Conservation (phyloP, 768 basidiomycete genomes). For the Xerocomus spinulosus region DNA sequence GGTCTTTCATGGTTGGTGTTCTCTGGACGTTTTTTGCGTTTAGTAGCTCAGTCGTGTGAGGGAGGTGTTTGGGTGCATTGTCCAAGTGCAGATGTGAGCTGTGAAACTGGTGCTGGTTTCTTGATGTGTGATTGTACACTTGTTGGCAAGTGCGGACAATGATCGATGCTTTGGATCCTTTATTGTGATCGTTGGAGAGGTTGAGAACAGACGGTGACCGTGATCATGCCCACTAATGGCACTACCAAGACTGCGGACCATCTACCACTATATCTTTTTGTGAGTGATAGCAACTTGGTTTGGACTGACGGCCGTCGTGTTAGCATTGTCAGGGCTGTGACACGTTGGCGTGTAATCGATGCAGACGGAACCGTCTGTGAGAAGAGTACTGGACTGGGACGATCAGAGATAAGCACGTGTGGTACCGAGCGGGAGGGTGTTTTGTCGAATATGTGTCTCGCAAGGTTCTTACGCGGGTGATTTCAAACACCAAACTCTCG, state of each 20-base stretch:
- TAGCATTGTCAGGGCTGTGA: constrained; percentile 35
- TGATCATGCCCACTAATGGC: constrained; percentile 34
- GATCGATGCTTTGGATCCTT: too few relatives aligned
- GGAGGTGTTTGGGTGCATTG: constrained; percentile 7
- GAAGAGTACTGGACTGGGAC: too few relatives aligned
- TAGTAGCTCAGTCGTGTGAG: constrained; percentile 15
- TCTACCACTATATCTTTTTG: constrained; percentile 3
- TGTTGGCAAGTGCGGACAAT: too few relatives aligned
- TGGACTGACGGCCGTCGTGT: background rate
- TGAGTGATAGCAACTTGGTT: background rate
- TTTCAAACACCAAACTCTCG: too few relatives aligned
- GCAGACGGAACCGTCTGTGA: constrained; percentile 35
- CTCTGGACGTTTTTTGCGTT: background rate
- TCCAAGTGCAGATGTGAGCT: constrained; percentile 14
- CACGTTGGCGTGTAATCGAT: constrained; percentile 35
- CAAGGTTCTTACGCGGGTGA: too few relatives aligned
- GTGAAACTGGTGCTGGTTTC: background rate
- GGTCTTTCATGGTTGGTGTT: background rate
- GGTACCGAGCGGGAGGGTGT: too few relatives aligned
- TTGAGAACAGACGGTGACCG: constrained; percentile 57
- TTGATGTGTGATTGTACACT: too few relatives aligned
- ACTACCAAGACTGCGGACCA: constrained; percentile 45
- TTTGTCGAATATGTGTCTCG: too few relatives aligned
- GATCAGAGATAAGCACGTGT: too few relatives aligned
- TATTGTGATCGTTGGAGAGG: too few relatives aligned